Evolutionary conservation across 495 filamentous ascomycete genomes (phyloP).

Genomic region (Chaetomium cochliodes): DNA sequence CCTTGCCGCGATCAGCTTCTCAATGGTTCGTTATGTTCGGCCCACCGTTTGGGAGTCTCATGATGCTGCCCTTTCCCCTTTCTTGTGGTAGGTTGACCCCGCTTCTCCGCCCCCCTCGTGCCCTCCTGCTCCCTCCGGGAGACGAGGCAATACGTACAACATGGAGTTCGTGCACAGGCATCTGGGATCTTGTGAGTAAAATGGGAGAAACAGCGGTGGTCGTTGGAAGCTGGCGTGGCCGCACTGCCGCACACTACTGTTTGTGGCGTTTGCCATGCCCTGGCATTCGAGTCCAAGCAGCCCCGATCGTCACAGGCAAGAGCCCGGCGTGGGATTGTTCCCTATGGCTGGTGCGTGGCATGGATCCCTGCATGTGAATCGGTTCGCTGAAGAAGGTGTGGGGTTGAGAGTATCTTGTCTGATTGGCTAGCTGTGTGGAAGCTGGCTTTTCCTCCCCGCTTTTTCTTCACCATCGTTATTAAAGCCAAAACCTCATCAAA

Average conservation of each 20-base stretch:
- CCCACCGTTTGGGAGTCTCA: not conserved
- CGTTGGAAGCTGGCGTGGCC: not conserved
- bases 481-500: constrained; percentile 17
- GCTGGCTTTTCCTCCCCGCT: constrained; percentile 6
- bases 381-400: constrained; percentile 16
- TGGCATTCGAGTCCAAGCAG: not conserved
- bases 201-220: not conserved
- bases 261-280: constrained; percentile 1
- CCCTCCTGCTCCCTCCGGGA: constrained; percentile 7
- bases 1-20: not conserved
- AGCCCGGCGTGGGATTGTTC: constrained; percentile 22
- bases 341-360: constrained; percentile 14
- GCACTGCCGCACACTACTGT: not conserved
- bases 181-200: not conserved
- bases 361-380: constrained; percentile 15
- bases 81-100: constrained; percentile 1
- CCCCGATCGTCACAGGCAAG: constrained; percentile 16
- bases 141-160: not conserved
- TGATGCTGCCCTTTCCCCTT: constrained; percentile 1
- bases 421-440: constrained; percentile 14
- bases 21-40: not conserved
- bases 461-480: constrained; percentile 5
- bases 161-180: not conserved
- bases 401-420: constrained; percentile 16
- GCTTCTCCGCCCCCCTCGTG: constrained; percentile 14